Evolutionary conservation across 2,329 filamentous ascomycete genomes (phyloP), one percentile per base, ranked within the genome.

Genomic region (Zymoseptoria passerinii): DNA sequence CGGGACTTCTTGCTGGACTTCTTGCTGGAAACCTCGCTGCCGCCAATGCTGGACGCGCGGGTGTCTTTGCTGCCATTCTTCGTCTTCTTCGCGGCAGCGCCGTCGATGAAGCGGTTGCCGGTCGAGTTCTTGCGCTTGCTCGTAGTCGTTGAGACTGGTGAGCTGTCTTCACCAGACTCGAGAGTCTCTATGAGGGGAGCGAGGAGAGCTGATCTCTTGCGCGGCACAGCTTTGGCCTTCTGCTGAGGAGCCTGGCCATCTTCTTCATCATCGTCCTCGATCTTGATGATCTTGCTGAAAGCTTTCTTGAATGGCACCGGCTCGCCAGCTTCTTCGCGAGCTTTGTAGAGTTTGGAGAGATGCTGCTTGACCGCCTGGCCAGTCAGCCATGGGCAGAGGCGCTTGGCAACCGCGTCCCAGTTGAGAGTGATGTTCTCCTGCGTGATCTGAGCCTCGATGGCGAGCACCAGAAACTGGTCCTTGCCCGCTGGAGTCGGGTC

Each of bases 311-410:
- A 63, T 18, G 67, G 67, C 13, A 66, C 62, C 16, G 49, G 28
- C 20, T 61, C 54, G 1, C 57, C 59, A 4, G 44, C 52, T 5
- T 49, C 50, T 1, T 55, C 58, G 20, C 67, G 66, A 13, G 62
- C 61, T 16, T 57, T 54, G 44, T 65, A 65, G 18, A 68, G 49
- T 57, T 69, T 70, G 13, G 50, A 53, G 3, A 70, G 56, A 35
- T 70, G 67, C 59, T 70, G 68, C 48, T 60, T 59, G 53, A 66
- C 58, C 3, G 65, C 63, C 27, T 68, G 63, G n/a, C 61, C 62
- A 7, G 56, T 65, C 1, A 57, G 13, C 10, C 5, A 28, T 50
- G 16, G 6, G 4, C 58, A 49, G 44, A 67, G 53, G 13, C 61
- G 52, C 50, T 57, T 52, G 8, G 60, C 63, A 16, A 64, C 61